Base-by-base conservation (phyloP, 805 yeast species). In the Myxozyma mucilagina region DNA sequence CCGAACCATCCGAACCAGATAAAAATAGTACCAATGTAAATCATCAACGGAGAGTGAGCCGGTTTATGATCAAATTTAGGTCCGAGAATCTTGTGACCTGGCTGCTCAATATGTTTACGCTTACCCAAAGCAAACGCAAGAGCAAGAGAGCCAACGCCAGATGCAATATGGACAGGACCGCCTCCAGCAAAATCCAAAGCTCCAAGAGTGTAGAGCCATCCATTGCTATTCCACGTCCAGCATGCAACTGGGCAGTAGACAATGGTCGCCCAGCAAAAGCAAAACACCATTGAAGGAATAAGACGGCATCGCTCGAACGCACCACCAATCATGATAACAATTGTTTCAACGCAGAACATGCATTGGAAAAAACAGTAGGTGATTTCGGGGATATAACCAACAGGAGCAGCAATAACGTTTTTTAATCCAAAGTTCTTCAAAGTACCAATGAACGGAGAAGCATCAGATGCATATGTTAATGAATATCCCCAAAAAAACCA, bases 401-500 rank as follows among this genome's bases (percentile, higher is more conserved):
- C 64, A 32, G 93, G 93, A 10, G 87, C 89, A 66, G 96, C 97
- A 29, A 92, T 82, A 16, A 88, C 96, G 61, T 87, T 79, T 81
- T 80, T 87, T 70, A 93, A 80, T 64, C 91, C 86, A 73, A 93
- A 90, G 75, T 89, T 86, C 69, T 82, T 82, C 72, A 93, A 78
- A 61, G 90, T 83, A 57, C 99, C 99, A 67, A 90, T 79, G 75
- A 92, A 88, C 14, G 79, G 80, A 7, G 89, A 82, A 14, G 84
- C 85, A 58, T 80, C 77, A 72, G 87, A 89, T 18, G 93, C 81
- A 73, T 93, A 93, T 16, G 90, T 87, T 59, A 94, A 81, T 11
- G 97, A 89, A 75, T 89, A 93, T 63, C 98, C 99, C 97, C 97
- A 91, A 79, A 91, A 92, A 76, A 91, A 94, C 98, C 99, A 93